These are phyloP conservation scores for Neocatenulostroma microsporum DNA, from an alignment of 2,329 filamentous ascomycete genomes.

Conservation along the genomic window DNA sequence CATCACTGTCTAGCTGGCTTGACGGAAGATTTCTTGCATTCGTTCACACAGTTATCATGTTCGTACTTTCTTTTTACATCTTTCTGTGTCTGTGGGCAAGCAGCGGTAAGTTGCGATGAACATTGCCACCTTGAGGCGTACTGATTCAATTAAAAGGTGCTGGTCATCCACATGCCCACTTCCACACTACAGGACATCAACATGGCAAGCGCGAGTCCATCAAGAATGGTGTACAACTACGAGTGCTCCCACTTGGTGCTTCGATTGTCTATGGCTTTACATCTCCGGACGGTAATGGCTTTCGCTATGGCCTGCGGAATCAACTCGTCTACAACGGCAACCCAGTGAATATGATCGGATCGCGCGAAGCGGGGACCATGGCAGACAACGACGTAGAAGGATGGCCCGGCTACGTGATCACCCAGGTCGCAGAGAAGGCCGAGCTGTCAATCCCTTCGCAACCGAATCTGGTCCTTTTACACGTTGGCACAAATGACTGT, in stretches of 20 bases:
- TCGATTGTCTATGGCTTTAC: constrained; percentile 8
- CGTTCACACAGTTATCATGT: too few species aligned
- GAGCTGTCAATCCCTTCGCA: neutral
- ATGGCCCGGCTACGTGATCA: constrained; percentile 10
- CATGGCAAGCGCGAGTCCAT: too few species aligned
- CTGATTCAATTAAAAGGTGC: too few species aligned
- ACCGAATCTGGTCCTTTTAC: constrained; percentile 9
- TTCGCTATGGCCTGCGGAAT: constrained; percentile 9
- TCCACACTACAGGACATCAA: too few species aligned
- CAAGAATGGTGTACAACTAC: constrained; percentile 1
- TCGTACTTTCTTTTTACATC: too few species aligned
- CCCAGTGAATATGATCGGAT: constrained; percentile 7
- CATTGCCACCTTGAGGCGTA: too few species aligned
- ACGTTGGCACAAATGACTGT: constrained; percentile 11
- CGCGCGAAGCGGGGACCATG: constrained; percentile 8
- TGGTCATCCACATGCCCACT: too few species aligned
- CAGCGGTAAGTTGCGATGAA: too few species aligned
- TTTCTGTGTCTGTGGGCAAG: too few species aligned
- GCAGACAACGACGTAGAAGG: constrained; percentile 11
- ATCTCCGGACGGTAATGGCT: constrained; percentile 9
- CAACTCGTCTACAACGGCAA: constrained; percentile 4
- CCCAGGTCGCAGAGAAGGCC: constrained; percentile 9
- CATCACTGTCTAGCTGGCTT: too few species aligned
- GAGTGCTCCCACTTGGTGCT: constrained; percentile 6
- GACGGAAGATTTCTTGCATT: too few species aligned